Percentiles rank a stretch among this genome's conserved stretches.
Evolutionary conservation across 2,329 filamentous ascomycete genomes (phyloP).

Genomic region (Dryadomyces sulphureus): DNA sequence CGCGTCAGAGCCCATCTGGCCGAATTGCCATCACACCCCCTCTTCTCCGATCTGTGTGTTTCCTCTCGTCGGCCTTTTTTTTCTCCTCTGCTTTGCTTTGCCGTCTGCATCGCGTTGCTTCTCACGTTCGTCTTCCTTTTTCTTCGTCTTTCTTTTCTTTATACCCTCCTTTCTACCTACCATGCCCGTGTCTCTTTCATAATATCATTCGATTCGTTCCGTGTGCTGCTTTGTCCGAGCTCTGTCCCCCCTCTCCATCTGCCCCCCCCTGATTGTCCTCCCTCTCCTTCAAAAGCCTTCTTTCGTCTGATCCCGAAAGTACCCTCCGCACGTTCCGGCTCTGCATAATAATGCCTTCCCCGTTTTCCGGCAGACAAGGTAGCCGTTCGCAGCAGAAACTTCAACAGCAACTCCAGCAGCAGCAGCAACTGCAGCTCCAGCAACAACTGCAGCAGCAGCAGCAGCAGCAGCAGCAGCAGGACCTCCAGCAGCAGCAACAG

Average conservation of each 20-base stretch:
- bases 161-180: not conserved
- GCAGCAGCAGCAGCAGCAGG: conserved; percentile 16
- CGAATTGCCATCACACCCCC: too few relatives aligned
- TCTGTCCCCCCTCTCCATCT: not conserved
- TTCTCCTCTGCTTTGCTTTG: not conserved
- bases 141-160: too few relatives aligned
- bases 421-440: conserved; percentile 11
- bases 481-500: conserved; percentile 14
- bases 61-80: not conserved
- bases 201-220: not conserved
- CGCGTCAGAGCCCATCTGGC: too few relatives aligned
- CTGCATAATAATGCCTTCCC: conserved; percentile 32
- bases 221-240: not conserved
- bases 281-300: not conserved
- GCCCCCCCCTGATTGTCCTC: not conserved
- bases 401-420: conserved; percentile 12
- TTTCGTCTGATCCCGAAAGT: conserved; percentile 1
- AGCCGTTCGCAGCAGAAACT: conserved; percentile 34
- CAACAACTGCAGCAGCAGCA: conserved; percentile 11
- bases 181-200: not conserved
- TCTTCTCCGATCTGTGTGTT: not conserved
- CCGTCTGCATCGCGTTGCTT: not conserved
- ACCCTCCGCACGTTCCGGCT: not conserved
- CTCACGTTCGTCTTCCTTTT: not conserved
- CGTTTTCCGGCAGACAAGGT: conserved; percentile 38